Evolutionary conservation across 1,284 basidiomycete species (phyloP), one percentile per base, ranked within the genome.

Genomic region (Tilletiaria anomala): DNA sequence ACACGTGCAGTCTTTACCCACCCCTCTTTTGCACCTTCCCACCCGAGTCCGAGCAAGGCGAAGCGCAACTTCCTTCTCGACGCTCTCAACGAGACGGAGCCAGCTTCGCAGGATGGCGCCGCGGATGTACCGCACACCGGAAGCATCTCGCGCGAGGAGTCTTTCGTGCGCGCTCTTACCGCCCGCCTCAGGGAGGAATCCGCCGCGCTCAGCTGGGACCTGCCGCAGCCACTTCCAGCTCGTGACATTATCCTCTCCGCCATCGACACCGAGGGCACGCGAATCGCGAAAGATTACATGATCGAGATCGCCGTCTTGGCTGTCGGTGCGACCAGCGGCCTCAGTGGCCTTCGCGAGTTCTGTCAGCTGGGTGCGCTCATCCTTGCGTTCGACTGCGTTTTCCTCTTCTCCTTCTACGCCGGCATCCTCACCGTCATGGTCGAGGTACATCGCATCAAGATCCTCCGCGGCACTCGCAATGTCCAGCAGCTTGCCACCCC

Each of bases 381-480:
- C 41, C 74, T 97, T 41, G 74, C 75, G 8, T 75, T 87, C 42
- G 91, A 97, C 68, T 93, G 87, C 68, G 61, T 87, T 38, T 76
- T 88, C 68, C 76, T 94, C 50, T 83, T 83, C 68, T 85, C 85
- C 0, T 93, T 94, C 70, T 83, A 89, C 65, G 76, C 83, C 1
- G 80, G 84, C 2, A 78, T 96, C 45, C 72, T 97, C 48, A 80
- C 79, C 32, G 76, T 97, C 65, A 93, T 96, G 82, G 81, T 96
- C 54, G 91, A 96, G 73, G 72, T 77, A 21, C 73, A 75, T 52
- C 71, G 76, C 31, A 76, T 77, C 68, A 75, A 75, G 67, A 67
- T 74, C 40, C 71, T 75, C 56, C 69, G 74, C n/a, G n/a, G n/a
- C n/a, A n/a, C n/a, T n/a, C n/a, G n/a, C n/a, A n/a, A n/a, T n/a